Percentiles rank a stretch among this genome's conserved stretches.
phyloP scores from a whole-genome alignment of 2,329 filamentous ascomycete genomes.

The Penicillium frequentans region DNA sequence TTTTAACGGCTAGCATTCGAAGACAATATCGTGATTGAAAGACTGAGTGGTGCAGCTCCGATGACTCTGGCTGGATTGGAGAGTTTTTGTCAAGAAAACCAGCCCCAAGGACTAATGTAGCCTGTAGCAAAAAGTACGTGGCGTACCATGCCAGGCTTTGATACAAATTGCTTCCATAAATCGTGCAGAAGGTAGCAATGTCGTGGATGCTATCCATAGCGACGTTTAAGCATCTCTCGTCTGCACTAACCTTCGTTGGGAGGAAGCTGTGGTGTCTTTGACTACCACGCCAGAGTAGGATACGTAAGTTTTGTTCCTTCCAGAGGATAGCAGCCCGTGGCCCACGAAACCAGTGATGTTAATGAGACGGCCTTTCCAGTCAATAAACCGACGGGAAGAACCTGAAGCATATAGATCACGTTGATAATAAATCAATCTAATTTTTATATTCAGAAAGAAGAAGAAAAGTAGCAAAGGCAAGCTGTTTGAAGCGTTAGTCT shows the following conservation, averaged over 20 bases:
- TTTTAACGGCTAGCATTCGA: neutral
- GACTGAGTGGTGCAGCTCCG: neutral
- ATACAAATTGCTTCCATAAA: slow-evolving; percentile 4
- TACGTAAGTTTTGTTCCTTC: slow-evolving; percentile 26
- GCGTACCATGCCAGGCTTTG: slow-evolving; percentile 23
- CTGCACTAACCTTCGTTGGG: neutral
- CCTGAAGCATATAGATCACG: too few relatives aligned
- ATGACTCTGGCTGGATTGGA: neutral
- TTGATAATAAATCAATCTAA: too few relatives aligned
- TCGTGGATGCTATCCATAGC: slow-evolving; percentile 9
- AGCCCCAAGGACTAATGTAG: slow-evolving; percentile 5
- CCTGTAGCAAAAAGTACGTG: slow-evolving; percentile 26
- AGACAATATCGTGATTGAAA: slow-evolving; percentile 4
- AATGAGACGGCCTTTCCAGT: slow-evolving; percentile 1
- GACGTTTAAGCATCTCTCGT: neutral
- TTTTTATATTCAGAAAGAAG: too few relatives aligned
- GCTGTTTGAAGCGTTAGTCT: too few relatives aligned
- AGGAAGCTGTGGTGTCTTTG: slow-evolving; percentile 5
- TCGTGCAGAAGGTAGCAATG: slow-evolving; percentile 6
- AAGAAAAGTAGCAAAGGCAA: too few relatives aligned
- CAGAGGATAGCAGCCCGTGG: slow-evolving; percentile 20
- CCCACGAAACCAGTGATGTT: slow-evolving; percentile 18
- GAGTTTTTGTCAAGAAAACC: neutral
- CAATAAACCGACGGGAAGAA: neutral
- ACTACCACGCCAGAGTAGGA: slow-evolving; percentile 25